Base-by-base conservation (phyloP, 768 basidiomycete genomes). In the Lactarius evosmus region DNA sequence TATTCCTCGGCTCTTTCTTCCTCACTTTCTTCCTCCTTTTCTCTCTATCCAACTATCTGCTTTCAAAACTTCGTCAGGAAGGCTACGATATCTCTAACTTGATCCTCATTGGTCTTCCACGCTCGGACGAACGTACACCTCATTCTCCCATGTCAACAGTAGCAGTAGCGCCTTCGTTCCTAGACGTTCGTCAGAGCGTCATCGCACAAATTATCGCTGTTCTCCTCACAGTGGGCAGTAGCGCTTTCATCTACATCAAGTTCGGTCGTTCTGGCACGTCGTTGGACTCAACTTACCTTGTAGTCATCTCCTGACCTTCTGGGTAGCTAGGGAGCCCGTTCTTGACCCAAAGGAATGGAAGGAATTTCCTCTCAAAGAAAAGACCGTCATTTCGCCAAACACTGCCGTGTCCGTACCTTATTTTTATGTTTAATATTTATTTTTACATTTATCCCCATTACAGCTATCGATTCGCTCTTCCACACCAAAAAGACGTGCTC, bases 401-500 rank as follows among this genome's bases (percentile, higher is more conserved):
- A 99, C 97, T 41, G 96, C 97, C 71, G 82, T 94, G 93, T 98
- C 67, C 63, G 87, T 67, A n/a, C 46, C 58, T 62, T 55, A n/a
- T n/a, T n/a, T n/a, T n/a, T n/a, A n/a, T n/a, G n/a, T n/a, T n/a
- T n/a, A n/a, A n/a, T n/a, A n/a, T n/a, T n/a, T n/a, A n/a, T n/a
- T n/a, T n/a, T n/a, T n/a, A n/a, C n/a, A n/a, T n/a, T n/a, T n/a
- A n/a, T n/a, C n/a, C n/a, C n/a, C n/a, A n/a, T n/a, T n/a, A n/a
- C n/a, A n/a, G 95, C 69, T 98, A 98, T 81, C 94, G 94, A 62
- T 97, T 97, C 76, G 86, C 82, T 27, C 82, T 98, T 19, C 92
- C 93, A 36, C 79, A 82, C 66, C 71, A 82, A 9, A 82, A 85
- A 36, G 89, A 92, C 72, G 79, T 88, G 57, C 88, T 99, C 17